Conservation (phyloP, 2,329 filamentous ascomycete species). For the Exserohilum turcica region DNA sequence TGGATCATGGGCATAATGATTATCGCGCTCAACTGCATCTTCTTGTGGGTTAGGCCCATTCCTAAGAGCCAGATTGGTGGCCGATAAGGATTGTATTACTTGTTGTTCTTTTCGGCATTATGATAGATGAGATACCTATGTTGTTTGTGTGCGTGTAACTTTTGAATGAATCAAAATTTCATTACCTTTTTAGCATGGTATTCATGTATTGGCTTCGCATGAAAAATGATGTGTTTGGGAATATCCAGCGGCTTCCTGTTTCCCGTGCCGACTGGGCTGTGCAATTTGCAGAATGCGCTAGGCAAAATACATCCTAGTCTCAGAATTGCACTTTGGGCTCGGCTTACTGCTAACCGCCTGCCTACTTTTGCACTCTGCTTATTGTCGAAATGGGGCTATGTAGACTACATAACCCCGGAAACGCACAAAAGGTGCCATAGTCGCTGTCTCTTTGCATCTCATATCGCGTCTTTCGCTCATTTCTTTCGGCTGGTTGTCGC, state of each 20-base stretch:
- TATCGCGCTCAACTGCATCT: slow-evolving; percentile 69
- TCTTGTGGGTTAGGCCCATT: slow-evolving; percentile 67
- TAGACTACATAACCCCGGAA: neutral
- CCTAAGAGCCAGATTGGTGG: slow-evolving; percentile 60
- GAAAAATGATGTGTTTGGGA: neutral
- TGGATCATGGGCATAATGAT: slow-evolving; percentile 83
- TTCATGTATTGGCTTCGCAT: neutral
- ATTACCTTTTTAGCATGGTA: neutral
- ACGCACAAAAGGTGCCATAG: neutral
- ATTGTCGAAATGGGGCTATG: neutral
- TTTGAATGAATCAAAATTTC: neutral
- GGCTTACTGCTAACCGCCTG: neutral
- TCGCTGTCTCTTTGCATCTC: neutral
- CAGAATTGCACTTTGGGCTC: slow-evolving; percentile 11
- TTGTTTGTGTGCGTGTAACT: neutral
- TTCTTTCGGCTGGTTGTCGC: neutral
- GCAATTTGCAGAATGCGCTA: neutral
- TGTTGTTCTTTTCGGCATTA: slow-evolving; percentile 4
- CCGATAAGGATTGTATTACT: slow-evolving; percentile 19
- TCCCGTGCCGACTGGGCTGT: neutral
- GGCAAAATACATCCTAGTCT: neutral
- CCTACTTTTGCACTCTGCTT: slow-evolving; percentile 6
- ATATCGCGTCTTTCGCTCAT: neutral
- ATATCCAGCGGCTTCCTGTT: neutral
- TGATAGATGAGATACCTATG: slow-evolving; percentile 9